These are phyloP conservation scores for Akanthomyces uredinophilus DNA, from an alignment of 2,329 filamentous ascomycete genomes.

Conservation along the genomic window DNA sequence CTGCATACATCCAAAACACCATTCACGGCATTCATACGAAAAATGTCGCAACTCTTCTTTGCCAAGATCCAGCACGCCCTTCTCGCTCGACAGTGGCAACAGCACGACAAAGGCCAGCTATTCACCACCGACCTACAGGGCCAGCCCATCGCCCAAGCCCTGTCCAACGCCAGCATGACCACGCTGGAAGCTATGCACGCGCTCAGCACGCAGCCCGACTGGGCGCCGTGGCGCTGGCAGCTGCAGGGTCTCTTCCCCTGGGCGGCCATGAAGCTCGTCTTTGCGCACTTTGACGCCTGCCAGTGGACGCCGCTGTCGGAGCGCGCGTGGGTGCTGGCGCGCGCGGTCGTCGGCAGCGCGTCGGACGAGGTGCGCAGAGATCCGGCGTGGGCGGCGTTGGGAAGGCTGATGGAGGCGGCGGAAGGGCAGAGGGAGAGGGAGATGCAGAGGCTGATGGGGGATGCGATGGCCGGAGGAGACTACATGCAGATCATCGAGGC, in stretches of 20 bases:
- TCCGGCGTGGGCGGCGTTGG: slow-evolving; percentile 18
- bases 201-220: slow-evolving; percentile 20
- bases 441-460: not conserved
- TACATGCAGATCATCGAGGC: not conserved
- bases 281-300: slow-evolving; percentile 19
- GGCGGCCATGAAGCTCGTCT: slow-evolving; percentile 23
- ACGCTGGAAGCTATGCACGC: slow-evolving; percentile 20
- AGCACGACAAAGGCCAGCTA: slow-evolving; percentile 14
- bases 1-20: slow-evolving; percentile 3
- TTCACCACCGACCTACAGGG: not conserved
- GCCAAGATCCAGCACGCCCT: slow-evolving; percentile 23
- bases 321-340: slow-evolving; percentile 19
- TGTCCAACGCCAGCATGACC: slow-evolving; percentile 15
- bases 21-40: slow-evolving; percentile 19
- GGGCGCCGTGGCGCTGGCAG: slow-evolving; percentile 27
- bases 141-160: slow-evolving; percentile 1
- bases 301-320: slow-evolving; percentile 23
- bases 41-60: slow-evolving; percentile 24
- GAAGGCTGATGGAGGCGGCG: not conserved
- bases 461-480: not conserved
- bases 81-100: not conserved
- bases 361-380: slow-evolving; percentile 15
- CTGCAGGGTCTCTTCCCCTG: slow-evolving; percentile 25
- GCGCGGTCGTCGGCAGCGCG: slow-evolving; percentile 8
- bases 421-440: not conserved